Conservation (phyloP, 116 monocot species). For the Phalaenopsis hybrid region DNA sequence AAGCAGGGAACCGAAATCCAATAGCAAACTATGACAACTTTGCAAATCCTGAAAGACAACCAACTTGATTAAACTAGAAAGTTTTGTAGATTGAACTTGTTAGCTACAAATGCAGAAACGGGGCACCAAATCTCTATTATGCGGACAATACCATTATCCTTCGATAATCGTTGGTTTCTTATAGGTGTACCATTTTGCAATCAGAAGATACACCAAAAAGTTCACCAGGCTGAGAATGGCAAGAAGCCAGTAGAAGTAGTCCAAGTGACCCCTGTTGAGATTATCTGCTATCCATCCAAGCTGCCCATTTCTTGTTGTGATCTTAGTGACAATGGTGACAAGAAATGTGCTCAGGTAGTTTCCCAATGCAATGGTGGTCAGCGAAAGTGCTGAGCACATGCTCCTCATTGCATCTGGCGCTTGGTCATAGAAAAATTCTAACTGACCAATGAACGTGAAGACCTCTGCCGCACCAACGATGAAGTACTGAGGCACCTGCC, state of each 20-base stretch:
- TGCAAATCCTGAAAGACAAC: too few relatives aligned
- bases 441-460: slow-evolving; percentile 15
- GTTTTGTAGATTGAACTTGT: too few relatives aligned
- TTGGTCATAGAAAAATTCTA: slow-evolving; percentile 26
- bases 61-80: too few relatives aligned
- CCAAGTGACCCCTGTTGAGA: slow-evolving; percentile 17
- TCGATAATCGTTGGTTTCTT: slow-evolving; percentile 7
- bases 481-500: slow-evolving; percentile 30
- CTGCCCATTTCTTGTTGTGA: slow-evolving; percentile 13
- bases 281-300: slow-evolving; percentile 30
- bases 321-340: slow-evolving; percentile 9
- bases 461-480: slow-evolving; percentile 19
- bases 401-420: slow-evolving; percentile 29
- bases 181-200: slow-evolving; percentile 24
- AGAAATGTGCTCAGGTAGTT: slow-evolving; percentile 22
- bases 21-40: too few relatives aligned
- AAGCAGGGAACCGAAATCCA: too few relatives aligned
- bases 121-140: too few relatives aligned
- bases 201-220: slow-evolving; percentile 21
- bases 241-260: slow-evolving; percentile 30
- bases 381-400: slow-evolving; percentile 16
- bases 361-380: slow-evolving; percentile 17
- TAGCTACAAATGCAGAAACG: too few relatives aligned
- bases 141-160: too few relatives aligned
- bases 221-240: slow-evolving; percentile 18